Evolutionary conservation across 2,329 filamentous ascomycete species (phyloP).

Genomic region (Myriosclerotinia duriaeana): DNA sequence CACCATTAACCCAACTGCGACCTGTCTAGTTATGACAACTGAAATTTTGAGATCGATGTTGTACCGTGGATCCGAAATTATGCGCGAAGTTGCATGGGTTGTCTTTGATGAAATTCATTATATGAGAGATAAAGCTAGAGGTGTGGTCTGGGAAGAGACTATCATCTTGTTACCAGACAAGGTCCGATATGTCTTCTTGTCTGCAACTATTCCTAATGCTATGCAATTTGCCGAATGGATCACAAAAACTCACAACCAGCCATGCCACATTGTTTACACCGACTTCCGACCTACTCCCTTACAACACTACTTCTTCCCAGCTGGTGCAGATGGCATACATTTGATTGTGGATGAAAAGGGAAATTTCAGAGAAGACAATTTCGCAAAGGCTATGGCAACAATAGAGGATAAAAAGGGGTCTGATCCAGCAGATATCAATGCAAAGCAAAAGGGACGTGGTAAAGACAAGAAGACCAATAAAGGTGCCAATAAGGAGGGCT

Average conservation of each 20-base stretch:
- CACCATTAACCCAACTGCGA: conserved; percentile 97
- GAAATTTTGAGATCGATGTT: conserved; percentile 99
- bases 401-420: conserved; percentile 86
- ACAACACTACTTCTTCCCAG: conserved; percentile 97
- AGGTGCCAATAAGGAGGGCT: conserved; percentile 69
- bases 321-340: conserved; percentile 88
- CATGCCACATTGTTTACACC: conserved; percentile 98
- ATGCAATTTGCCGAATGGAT: conserved; percentile 99
- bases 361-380: conserved; percentile 93
- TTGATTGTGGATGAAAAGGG: conserved; percentile 96
- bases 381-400: conserved; percentile 89
- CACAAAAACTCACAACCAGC: conserved; percentile 94
- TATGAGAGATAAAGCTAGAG: conserved; percentile 88
- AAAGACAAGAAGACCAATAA: conserved; percentile 93
- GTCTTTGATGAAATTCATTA: conserved; percentile 99
- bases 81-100: conserved; percentile 98
- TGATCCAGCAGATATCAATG: conserved; percentile 75
- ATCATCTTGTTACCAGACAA: conserved; percentile 98
- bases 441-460: conserved; percentile 80
- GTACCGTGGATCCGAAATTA: conserved; percentile 97
- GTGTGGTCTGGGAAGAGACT: conserved; percentile 99
- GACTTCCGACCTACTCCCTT: conserved; percentile 96
- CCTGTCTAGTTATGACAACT: conserved; percentile 97
- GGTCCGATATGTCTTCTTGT: conserved; percentile 97
- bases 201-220: conserved; percentile 95